A percentile compares a stretch with the other conserved stretches of the same genome.
Evolutionary conservation across 2,329 filamentous ascomycete genomes (phyloP).

Genomic region (Epichloe uncinata): DNA sequence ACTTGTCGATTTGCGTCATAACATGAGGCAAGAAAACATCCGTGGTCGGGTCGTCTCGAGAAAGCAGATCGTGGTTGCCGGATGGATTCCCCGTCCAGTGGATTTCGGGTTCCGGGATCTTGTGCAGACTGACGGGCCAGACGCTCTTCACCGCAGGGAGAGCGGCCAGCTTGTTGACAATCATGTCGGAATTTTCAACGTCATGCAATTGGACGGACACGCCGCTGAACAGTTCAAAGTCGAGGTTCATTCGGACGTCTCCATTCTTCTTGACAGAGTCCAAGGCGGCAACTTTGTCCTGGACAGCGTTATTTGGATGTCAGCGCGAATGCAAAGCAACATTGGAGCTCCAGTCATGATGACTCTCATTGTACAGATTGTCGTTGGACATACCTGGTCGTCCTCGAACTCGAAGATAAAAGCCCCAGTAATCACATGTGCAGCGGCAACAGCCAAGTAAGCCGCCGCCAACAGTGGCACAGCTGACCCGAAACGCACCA

Average conservation of each 20-base stretch:
- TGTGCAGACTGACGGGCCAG: slow-evolving; percentile 15
- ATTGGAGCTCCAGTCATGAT: too few relatives aligned
- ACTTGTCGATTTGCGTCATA: slow-evolving; percentile 9
- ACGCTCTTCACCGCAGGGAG: slow-evolving; percentile 14
- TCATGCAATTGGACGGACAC: slow-evolving; percentile 13
- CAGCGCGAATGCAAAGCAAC: background rate
- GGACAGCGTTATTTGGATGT: background rate
- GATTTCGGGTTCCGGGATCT: slow-evolving; percentile 5
- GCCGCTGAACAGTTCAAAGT: slow-evolving; percentile 15
- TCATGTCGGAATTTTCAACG: slow-evolving; percentile 21
- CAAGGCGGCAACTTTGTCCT: background rate
- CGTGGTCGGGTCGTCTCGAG: background rate
- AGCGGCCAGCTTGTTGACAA: slow-evolving; percentile 17
- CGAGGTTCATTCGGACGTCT: slow-evolving; percentile 11
- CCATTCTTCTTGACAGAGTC: background rate
- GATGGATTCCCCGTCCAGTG: slow-evolving; percentile 5
- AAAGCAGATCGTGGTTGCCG: background rate
- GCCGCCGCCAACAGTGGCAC: background rate
- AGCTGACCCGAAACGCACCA: background rate
- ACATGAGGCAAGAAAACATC: slow-evolving; percentile 6
- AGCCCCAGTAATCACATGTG: background rate
- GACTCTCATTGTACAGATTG: too few relatives aligned
- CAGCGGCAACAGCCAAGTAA: background rate
- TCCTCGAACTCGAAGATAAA: slow-evolving; percentile 4
- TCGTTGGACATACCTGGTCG: background rate